A percentile compares a stretch with the other conserved stretches of the same genome.
These are phyloP conservation scores for Saccharomycopsis hybrid DNA, from an alignment of 1,139 yeast genomes.

Conservation along the genomic window DNA sequence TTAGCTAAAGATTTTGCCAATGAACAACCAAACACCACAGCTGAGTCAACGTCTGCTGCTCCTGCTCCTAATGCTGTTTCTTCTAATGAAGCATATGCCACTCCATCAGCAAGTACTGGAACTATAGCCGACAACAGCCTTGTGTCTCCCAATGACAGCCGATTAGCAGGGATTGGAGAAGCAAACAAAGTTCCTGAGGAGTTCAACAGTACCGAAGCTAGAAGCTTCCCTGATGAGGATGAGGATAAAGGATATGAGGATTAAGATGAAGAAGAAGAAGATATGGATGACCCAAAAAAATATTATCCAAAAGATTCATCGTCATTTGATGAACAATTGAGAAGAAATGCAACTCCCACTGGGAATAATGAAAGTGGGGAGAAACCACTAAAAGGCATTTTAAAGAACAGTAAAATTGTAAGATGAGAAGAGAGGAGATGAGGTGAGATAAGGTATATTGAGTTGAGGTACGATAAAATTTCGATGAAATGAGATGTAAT, in stretches of 20 bases:
- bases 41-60: no score
- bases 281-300: conserved; percentile 26
- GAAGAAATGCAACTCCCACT: conserved; percentile 2
- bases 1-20: no score
- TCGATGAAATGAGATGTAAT: no score
- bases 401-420: not conserved
- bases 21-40: no score
- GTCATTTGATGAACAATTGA: not conserved
- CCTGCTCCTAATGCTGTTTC: no score
- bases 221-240: not conserved
- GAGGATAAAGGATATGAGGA: conserved; percentile 26
- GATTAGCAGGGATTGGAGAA: not conserved
- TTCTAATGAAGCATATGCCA: no score
- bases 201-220: not conserved
- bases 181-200: conserved; percentile 6
- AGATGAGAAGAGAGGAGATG: not conserved
- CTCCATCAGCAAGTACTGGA: no score
- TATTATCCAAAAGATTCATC: conserved; percentile 5
- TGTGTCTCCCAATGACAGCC: no score
- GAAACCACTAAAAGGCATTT: not conserved
- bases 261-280: conserved; percentile 32
- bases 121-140: no score
- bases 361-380: not conserved
- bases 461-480: no score
- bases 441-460: not conserved